phyloP scores from a whole-genome alignment of 2,329 filamentous ascomycete species.

The Eurotiales sp. region DNA sequence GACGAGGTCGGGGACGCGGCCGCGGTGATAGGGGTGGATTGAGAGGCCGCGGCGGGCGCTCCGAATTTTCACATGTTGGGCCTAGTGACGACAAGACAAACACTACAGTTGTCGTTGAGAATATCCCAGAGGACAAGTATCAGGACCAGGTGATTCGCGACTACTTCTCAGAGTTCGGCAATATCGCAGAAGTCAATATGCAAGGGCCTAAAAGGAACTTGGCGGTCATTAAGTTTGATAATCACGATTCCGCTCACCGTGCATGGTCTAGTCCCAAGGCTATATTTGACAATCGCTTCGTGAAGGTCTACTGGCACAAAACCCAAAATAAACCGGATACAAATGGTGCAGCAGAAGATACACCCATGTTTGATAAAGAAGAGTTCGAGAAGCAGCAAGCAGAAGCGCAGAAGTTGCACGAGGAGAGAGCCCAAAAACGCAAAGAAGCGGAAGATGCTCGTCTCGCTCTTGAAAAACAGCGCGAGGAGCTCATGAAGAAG shows the following conservation, averaged over 20 bases:
- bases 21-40: slow-evolving; percentile 41
- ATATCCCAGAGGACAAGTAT: slow-evolving; percentile 58
- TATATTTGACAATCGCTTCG: slow-evolving; percentile 62
- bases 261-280: slow-evolving; percentile 60
- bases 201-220: slow-evolving; percentile 52
- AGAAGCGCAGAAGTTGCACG: slow-evolving; percentile 54
- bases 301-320: slow-evolving; percentile 62
- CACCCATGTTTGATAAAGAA: slow-evolving; percentile 50
- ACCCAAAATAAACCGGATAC: slow-evolving; percentile 34
- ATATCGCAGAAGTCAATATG: slow-evolving; percentile 52
- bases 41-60: slow-evolving; percentile 39
- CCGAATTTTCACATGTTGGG: slow-evolving; percentile 52
- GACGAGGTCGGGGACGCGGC: slow-evolving; percentile 38
- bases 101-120: slow-evolving; percentile 57
- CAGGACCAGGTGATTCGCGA: slow-evolving; percentile 50
- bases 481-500: slow-evolving; percentile 47
- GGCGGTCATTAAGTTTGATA: slow-evolving; percentile 54
- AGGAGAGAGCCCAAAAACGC: slow-evolving; percentile 51
- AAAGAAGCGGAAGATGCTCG: slow-evolving; percentile 51
- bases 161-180: slow-evolving; percentile 58
- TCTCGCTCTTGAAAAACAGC: slow-evolving; percentile 52
- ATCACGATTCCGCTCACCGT: slow-evolving; percentile 48
- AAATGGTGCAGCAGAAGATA: slow-evolving; percentile 29
- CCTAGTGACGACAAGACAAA: slow-evolving; percentile 51
- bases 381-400: slow-evolving; percentile 54